Percentiles rank a stretch among this genome's conserved stretches.
Conservation (phyloP, 2,329 filamentous ascomycete genomes). For the Verticillium isaacii region DNA sequence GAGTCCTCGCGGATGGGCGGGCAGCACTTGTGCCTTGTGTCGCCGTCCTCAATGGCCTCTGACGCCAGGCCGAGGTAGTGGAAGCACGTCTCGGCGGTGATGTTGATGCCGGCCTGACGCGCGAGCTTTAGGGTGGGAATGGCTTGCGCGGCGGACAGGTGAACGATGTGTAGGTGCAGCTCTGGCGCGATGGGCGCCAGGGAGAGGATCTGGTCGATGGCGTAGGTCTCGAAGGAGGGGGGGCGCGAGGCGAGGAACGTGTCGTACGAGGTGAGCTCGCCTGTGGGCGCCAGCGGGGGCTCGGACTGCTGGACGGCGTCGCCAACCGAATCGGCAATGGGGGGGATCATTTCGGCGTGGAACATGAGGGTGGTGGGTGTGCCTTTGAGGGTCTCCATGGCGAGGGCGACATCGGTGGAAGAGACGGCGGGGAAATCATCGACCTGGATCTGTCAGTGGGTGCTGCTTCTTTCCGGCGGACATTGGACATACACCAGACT, state of each 20-base stretch:
- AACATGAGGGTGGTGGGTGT: slow-evolving; percentile 94
- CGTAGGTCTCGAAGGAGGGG: slow-evolving; percentile 84
- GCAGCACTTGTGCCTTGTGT: slow-evolving; percentile 93
- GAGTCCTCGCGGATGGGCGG: slow-evolving; percentile 77
- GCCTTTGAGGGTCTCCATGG: slow-evolving; percentile 75
- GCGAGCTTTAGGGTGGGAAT: slow-evolving; percentile 77
- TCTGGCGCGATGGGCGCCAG: slow-evolving; percentile 75
- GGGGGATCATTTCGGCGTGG: slow-evolving; percentile 97
- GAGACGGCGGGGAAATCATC: slow-evolving; percentile 95
- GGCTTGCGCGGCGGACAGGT: slow-evolving; percentile 83
- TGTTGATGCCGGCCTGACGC: slow-evolving; percentile 67
- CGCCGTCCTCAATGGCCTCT: slow-evolving; percentile 76
- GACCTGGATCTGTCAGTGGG: slow-evolving; percentile 48
- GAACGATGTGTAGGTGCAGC: slow-evolving; percentile 87
- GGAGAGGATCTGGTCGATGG: slow-evolving; percentile 79
- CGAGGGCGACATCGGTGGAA: slow-evolving; percentile 69
- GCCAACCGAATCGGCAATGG: slow-evolving; percentile 72
- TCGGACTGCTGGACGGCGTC: slow-evolving; percentile 68
- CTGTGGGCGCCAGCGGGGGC: slow-evolving; percentile 65
- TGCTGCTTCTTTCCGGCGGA: slow-evolving; percentile 7
- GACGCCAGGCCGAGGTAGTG: slow-evolving; percentile 85
- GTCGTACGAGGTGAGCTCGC: slow-evolving; percentile 71
- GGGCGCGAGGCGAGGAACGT: slow-evolving; percentile 92
- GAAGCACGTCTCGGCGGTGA: slow-evolving; percentile 94
- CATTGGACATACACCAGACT: slow-evolving; percentile 70